Percentiles rank a stretch among this genome's conserved stretches.
Conservation (phyloP, 2,329 filamentous ascomycete genomes). For the Botryotinia globosa region DNA sequence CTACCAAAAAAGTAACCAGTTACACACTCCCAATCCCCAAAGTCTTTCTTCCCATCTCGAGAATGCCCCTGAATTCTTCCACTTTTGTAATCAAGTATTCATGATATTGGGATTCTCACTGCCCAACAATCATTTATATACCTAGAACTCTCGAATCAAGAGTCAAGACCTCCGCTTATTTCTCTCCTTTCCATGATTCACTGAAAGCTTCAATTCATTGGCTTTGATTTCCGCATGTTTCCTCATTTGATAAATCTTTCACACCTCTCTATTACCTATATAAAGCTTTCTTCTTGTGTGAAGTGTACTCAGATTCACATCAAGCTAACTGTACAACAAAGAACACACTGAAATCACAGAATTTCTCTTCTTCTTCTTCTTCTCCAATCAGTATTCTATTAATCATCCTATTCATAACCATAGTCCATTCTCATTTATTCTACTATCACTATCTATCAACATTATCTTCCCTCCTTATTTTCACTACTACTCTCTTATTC, state of each 20-base stretch:
- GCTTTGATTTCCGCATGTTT: not conserved
- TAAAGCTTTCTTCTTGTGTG: not conserved
- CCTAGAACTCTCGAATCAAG: not conserved
- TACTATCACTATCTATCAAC: not conserved
- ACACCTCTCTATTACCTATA: not conserved
- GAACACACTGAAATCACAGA: not conserved
- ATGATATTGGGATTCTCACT: not conserved
- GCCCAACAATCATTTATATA: not conserved
- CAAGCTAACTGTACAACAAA: rapidly evolving
- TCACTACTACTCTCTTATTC: not conserved
- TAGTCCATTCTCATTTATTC: not conserved
- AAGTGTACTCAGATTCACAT: not conserved
- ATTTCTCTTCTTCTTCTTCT: not conserved
- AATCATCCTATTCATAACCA: not conserved
- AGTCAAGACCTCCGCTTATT: not conserved
- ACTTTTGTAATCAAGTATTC: not conserved
- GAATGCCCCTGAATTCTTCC: too few species aligned
- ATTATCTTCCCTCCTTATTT: not conserved
- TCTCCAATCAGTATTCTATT: too few species aligned
- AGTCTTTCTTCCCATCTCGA: too few species aligned
- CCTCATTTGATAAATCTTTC: rapidly evolving
- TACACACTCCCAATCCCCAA: too few species aligned
- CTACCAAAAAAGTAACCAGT: not conserved
- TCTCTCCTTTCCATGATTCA: not conserved
- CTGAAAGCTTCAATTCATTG: not conserved